Percentiles rank a stretch among this genome's conserved stretches.
phyloP scores from a whole-genome alignment of 2,329 filamentous ascomycete genomes.

The Fusarium pseudocircinatum region DNA sequence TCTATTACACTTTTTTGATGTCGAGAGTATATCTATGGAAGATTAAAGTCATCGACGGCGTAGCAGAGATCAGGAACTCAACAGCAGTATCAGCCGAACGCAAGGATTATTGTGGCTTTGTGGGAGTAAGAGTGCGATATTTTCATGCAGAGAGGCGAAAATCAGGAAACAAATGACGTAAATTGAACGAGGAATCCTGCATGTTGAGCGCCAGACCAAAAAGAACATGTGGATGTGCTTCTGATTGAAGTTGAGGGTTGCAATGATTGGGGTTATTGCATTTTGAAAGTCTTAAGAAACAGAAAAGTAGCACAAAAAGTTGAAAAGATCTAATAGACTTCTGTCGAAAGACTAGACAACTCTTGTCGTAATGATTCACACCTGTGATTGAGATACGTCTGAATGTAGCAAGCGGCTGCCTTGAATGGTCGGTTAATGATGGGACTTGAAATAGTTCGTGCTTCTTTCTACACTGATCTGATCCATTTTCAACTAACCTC shows the following conservation, averaged over 20 bases:
- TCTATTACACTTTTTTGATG: background rate
- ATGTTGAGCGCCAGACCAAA: background rate
- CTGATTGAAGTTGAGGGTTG: background rate
- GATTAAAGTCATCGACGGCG: background rate
- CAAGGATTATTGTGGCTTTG: background rate
- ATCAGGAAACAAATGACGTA: background rate
- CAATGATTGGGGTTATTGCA: background rate
- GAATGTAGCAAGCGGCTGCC: background rate
- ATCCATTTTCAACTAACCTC: slow-evolving; percentile 2
- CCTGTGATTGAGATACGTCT: background rate
- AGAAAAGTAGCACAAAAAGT: slow-evolving; percentile 13
- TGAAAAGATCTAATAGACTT: background rate
- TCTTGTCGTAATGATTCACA: background rate
- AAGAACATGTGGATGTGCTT: background rate
- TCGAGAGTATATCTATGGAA: background rate
- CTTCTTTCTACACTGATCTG: slow-evolving; percentile 29
- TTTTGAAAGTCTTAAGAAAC: background rate
- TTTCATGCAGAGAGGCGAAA: background rate
- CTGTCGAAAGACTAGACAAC: background rate
- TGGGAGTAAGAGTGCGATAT: background rate
- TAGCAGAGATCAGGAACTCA: background rate
- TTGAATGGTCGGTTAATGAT: background rate
- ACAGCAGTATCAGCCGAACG: background rate
- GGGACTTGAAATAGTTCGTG: slow-evolving; percentile 11
- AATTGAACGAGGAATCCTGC: background rate